Evolutionary conservation across 164 flowering plant genomes (phyloP).

Genomic region (Magnolia changhungtana): DNA sequence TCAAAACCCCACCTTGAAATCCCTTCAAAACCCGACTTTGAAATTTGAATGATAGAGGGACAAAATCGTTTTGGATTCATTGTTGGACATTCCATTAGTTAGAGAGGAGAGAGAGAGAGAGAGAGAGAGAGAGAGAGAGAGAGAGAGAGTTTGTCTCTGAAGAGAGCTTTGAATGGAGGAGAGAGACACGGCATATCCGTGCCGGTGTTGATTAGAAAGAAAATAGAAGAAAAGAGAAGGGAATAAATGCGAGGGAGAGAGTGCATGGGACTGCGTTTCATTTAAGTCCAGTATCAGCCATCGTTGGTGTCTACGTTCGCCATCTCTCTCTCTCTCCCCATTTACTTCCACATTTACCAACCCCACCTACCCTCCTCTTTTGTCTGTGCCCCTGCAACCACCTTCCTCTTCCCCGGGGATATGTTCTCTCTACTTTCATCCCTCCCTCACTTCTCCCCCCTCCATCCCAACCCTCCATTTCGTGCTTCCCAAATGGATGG

Average conservation of each 20-base stretch:
- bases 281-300: slow-evolving; percentile 8
- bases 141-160: neutral
- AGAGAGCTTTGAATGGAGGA: neutral
- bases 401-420: no score
- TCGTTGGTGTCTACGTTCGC: slow-evolving; percentile 11
- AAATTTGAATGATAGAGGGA: neutral
- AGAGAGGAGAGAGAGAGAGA: neutral
- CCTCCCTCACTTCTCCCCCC: neutral
- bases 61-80: neutral
- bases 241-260: slow-evolving; percentile 3
- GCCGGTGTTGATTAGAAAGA: neutral
- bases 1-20: neutral
- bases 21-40: neutral
- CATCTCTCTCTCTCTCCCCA: neutral
- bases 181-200: neutral
- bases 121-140: neutral
- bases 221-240: neutral
- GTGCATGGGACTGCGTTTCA: slow-evolving; percentile 29
- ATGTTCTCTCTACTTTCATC: neutral
- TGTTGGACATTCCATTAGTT: neutral
- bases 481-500: no score
- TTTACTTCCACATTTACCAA: slow-evolving; percentile 36
- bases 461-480: no score
- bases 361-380: slow-evolving; percentile 17
- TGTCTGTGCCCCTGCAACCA: no score